Conservation (phyloP, 164 flowering plant species). For the Aristolochia californica region DNA sequence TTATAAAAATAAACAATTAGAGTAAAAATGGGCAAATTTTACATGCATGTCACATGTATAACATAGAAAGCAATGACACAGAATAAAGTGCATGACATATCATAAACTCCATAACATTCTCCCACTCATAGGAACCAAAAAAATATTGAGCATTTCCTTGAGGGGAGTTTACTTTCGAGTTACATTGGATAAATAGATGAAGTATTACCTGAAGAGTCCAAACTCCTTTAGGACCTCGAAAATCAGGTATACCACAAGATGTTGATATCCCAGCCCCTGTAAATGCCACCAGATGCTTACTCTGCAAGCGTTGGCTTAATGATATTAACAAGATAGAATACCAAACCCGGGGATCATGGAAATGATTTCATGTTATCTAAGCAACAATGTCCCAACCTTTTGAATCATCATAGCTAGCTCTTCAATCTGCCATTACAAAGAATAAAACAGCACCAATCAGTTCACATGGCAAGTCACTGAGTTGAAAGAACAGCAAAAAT, state of each 20-base stretch:
- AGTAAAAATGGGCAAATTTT: no score
- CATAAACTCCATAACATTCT: no score
- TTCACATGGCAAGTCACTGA: no score
- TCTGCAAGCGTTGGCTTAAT: conserved; percentile 40
- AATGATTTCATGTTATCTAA: background rate
- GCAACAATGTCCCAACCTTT: conserved; percentile 36
- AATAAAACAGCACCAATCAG: conserved; percentile 3
- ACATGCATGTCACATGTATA: no score
- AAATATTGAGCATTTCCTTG: no score
- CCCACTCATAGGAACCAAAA: no score
- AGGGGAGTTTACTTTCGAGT: no score
- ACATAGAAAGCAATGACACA: no score
- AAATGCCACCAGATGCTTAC: conserved; percentile 95
- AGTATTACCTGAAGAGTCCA: conserved; percentile 89
- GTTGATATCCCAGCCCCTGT: conserved; percentile 99
- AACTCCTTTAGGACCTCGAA: conserved; percentile 97
- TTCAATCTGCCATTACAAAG: conserved; percentile 44
- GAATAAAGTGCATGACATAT: no score
- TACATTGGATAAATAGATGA: background rate
- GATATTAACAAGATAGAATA: background rate
- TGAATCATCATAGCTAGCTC: conserved; percentile 50
- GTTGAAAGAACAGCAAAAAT: no score
- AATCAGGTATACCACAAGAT: conserved; percentile 99
- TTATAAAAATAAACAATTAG: no score
- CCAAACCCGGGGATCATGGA: background rate